Conservation (phyloP, 768 basidiomycete genomes). For the Sporobolomyces roseus region DNA sequence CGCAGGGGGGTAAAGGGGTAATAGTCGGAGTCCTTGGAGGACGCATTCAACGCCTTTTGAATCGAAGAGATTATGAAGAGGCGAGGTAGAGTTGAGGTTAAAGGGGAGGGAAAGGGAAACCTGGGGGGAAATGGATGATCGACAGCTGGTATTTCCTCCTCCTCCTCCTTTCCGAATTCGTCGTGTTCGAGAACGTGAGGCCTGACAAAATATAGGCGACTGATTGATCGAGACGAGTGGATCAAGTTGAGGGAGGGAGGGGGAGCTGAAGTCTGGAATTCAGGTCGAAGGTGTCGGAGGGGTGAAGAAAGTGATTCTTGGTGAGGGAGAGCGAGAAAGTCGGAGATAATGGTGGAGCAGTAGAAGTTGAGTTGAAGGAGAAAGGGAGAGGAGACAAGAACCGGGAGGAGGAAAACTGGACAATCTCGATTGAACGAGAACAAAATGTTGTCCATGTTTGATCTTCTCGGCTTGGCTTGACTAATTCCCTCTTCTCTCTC, state of each 20-base stretch:
- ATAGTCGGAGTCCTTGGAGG: constrained; percentile 27
- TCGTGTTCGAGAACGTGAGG: background rate
- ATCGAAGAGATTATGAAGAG: background rate
- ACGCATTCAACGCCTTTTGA: constrained; percentile 25
- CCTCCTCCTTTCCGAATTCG: background rate
- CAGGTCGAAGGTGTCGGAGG: background rate
- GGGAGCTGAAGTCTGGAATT: no score
- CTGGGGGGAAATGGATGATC: no score
- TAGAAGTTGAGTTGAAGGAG: background rate
- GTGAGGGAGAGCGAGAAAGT: no score
- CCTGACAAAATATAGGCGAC: constrained; percentile 22
- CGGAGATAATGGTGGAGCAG: background rate
- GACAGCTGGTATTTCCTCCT: background rate
- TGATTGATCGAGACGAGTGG: background rate
- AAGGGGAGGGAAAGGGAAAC: background rate
- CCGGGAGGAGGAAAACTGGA: background rate
- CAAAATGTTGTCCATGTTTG: background rate
- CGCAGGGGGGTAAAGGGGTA: background rate
- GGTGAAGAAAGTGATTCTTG: background rate
- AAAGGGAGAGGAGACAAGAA: background rate
- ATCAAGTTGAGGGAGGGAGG: no score
- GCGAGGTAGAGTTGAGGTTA: constrained; percentile 11
- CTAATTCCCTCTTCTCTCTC: constrained; percentile 3
- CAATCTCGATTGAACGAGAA: constrained; percentile 1
- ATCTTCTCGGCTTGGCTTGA: constrained; percentile 11